Evolutionary conservation across 331 rosid species (phyloP).

Genomic region (Malus hybrid): DNA sequence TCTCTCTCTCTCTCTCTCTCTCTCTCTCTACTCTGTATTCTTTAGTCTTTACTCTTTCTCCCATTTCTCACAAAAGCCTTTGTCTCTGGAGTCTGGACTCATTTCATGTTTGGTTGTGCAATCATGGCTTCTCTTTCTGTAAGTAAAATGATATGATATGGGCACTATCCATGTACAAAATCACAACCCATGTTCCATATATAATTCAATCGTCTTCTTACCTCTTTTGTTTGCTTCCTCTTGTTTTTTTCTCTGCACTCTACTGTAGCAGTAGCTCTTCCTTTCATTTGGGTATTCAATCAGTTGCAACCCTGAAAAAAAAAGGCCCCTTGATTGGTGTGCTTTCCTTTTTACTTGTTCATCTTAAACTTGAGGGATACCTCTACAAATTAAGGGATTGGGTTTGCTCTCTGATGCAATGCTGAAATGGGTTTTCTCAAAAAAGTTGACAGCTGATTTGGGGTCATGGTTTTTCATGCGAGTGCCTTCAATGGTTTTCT

Average conservation of each 20-base stretch:
- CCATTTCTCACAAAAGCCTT: conserved; percentile 11
- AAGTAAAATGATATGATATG: conserved; percentile 11
- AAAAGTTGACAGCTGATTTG: conserved; percentile 19
- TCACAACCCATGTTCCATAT: conserved; percentile 26
- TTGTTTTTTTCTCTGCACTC: conserved; percentile 10
- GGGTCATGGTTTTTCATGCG: conserved; percentile 27
- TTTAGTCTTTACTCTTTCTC: neutral
- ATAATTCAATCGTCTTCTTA: conserved; percentile 19
- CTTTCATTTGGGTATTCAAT: conserved; percentile 3
- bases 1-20: conserved; percentile 3
- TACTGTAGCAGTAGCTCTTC: neutral
- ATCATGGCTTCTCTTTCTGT: conserved; percentile 6
- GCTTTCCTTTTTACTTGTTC: neutral
- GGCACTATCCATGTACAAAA: conserved; percentile 20
- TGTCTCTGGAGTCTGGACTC: conserved; percentile 5
- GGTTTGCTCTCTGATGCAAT: conserved; percentile 6
- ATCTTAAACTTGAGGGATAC: no score
- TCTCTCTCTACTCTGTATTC: conserved; percentile 15
- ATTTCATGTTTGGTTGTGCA: conserved; percentile 26
- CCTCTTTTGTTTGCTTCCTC: conserved; percentile 31
- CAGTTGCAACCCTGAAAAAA: conserved; percentile 1
- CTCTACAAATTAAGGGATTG: neutral
- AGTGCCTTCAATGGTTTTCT: conserved; percentile 4
- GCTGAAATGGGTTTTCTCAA: conserved; percentile 20
- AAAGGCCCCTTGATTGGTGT: conserved; percentile 8